Base-by-base conservation (phyloP, 2,329 filamentous ascomycete genomes). In the Colletotrichum nymphaeae region DNA sequence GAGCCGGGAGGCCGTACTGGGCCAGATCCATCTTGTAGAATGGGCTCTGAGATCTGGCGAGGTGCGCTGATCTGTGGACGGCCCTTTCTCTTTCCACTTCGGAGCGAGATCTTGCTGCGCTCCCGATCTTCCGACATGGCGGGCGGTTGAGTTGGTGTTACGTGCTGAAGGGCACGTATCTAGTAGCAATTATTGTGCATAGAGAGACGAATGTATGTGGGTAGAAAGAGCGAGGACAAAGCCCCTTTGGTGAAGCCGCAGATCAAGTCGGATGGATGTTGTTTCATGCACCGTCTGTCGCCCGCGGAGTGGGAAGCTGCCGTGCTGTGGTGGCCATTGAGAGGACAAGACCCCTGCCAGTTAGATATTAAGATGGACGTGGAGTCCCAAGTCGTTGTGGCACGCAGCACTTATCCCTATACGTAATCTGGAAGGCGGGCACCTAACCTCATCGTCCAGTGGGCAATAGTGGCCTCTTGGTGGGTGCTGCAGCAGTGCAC, bases 41-140 rank as follows among this genome's bases (percentile, higher is more conserved):
- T 88, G 24, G 90, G 91, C 37, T 83, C 87, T 4, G 90, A 92
- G 76, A 93, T 92, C 80, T 92, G 89, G 75, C 86, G 86, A 32
- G 90, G 90, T 7, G 90, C 88, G 79, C 90, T 92, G 79, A 92
- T 92, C 69, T 84, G 84, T 22, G 90, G 89, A n/a, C 90, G 88
- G 58, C 82, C 85, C 79, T 91, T 92, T 77, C 90, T 85, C 82
- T 91, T 92, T 32, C 89, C 89, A 80, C 86, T 91, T 52, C 91
- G 87, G 69, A 93, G 86, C 71, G 91, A 93, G 76, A 91, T 89
- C 81, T 89, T 90, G 80, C 86, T 87, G 76, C 87, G 86, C 62
- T 73, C 70, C 28, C 67, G 67, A 77, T 91, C 89, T 76, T 92
- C 90, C 16, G 90, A 91, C 90, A 92, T 92, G 77, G 70, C 78